Percentiles rank a stretch among this genome's conserved stretches.
Evolutionary conservation across 2,329 filamentous ascomycete genomes (phyloP).

Genomic region (Juglanconis sp.): DNA sequence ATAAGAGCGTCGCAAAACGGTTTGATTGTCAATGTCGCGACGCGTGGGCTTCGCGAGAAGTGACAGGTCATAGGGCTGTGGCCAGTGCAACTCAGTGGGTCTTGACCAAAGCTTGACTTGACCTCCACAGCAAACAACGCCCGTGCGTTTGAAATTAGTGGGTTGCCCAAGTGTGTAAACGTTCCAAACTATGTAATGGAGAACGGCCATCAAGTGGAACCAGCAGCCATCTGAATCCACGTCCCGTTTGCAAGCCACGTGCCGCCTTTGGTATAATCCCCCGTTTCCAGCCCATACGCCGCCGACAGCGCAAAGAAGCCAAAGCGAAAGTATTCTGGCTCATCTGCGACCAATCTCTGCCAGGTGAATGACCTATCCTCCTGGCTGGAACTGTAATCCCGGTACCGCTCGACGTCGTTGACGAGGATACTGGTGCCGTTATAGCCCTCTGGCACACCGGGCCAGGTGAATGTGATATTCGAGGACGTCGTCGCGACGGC

Average conservation of each 20-base stretch:
- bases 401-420: constrained; percentile 28
- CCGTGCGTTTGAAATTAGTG: no score
- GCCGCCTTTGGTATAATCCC: constrained; percentile 24
- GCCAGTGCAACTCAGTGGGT: not conserved
- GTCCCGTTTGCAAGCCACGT: constrained; percentile 28
- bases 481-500: constrained; percentile 38
- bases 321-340: constrained; percentile 29
- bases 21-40: not conserved
- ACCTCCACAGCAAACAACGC: not conserved
- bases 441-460: constrained; percentile 3
- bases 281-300: constrained; percentile 22
- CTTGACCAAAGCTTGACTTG: not conserved
- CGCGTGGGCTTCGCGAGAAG: not conserved
- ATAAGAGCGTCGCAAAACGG: not conserved
- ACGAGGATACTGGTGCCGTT: constrained; percentile 30
- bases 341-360: constrained; percentile 13
- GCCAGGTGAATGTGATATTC: constrained; percentile 44
- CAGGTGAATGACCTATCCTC: constrained; percentile 23
- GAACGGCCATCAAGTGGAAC: not conserved
- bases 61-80: not conserved
- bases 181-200: not conserved
- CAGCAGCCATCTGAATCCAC: constrained; percentile 22
- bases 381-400: constrained; percentile 20
- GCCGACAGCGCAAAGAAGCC: constrained; percentile 21
- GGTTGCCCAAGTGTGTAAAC: not conserved